Evolutionary conservation across 345 rosid species (phyloP).

Genomic region (Draba incana): DNA sequence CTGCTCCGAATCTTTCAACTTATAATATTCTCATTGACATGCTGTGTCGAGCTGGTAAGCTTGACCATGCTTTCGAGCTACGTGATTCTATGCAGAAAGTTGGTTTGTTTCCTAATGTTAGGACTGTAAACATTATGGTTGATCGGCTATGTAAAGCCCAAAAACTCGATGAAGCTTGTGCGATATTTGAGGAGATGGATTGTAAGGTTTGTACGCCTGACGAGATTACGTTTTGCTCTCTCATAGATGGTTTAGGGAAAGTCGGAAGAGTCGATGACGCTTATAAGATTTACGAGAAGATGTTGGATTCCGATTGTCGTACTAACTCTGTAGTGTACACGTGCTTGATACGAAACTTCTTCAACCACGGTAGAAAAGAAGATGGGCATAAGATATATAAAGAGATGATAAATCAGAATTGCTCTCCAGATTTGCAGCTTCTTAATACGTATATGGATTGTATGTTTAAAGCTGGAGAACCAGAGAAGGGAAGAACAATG

Average conservation of each 20-base stretch:
- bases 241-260: conserved; percentile 92
- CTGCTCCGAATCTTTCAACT: conserved; percentile 71
- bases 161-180: conserved; percentile 82
- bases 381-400: conserved; percentile 96
- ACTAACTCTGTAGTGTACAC: conserved; percentile 77
- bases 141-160: conserved; percentile 90
- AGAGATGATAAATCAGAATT: conserved; percentile 72
- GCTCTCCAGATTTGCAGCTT: conserved; percentile 75
- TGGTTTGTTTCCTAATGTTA: conserved; percentile 82
- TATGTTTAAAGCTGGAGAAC: conserved; percentile 85
- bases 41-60: conserved; percentile 74
- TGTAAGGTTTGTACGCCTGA: conserved; percentile 73
- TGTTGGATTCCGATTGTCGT: conserved; percentile 65
- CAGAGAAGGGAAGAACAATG: conserved; percentile 78
- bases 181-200: conserved; percentile 77
- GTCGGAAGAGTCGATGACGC: conserved; percentile 91
- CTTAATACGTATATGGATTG: conserved; percentile 94
- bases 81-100: conserved; percentile 82
- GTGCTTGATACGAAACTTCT: conserved; percentile 83
- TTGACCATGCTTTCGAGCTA: conserved; percentile 68
- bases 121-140: conserved; percentile 89
- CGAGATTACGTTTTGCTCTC: conserved; percentile 82
- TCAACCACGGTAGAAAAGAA: conserved; percentile 74
- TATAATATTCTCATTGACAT: conserved; percentile 82
- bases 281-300: conserved; percentile 78